Conservation (phyloP, 345 rosid genomes). For the Melastoma malabathricum region DNA sequence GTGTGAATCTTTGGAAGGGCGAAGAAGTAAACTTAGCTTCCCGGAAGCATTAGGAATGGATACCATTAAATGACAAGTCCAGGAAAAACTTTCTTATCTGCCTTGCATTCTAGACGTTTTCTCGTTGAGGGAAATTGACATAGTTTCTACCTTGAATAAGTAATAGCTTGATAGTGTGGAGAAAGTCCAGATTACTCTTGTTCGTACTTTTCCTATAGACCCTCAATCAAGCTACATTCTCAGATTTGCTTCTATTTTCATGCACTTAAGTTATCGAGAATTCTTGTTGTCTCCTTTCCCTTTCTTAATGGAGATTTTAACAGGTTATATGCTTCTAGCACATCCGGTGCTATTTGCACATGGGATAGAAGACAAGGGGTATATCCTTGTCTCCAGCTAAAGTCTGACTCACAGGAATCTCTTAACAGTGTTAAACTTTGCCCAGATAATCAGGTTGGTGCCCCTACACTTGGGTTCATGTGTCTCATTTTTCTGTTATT, state of each 20-base stretch:
- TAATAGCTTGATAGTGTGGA: too few species aligned
- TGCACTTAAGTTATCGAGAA: slow-evolving; percentile 1
- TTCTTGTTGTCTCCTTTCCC: neutral
- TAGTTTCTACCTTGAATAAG: too few species aligned
- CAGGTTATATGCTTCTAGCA: slow-evolving; percentile 73
- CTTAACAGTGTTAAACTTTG: slow-evolving; percentile 53
- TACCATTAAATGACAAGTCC: too few species aligned
- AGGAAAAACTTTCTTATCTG: too few species aligned
- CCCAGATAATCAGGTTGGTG: slow-evolving; percentile 62
- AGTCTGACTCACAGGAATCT: slow-evolving; percentile 23
- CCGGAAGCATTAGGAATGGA: too few species aligned
- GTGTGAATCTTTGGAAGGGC: neutral
- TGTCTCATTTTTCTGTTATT: neutral
- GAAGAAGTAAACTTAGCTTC: too few species aligned
- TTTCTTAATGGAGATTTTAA: neutral
- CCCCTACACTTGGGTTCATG: neutral
- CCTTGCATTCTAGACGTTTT: too few species aligned
- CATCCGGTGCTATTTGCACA: slow-evolving; percentile 44
- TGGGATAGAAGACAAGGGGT: slow-evolving; percentile 73
- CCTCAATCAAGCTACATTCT: too few species aligned
- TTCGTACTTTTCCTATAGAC: too few species aligned
- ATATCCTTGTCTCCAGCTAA: slow-evolving; percentile 60
- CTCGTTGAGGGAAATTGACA: too few species aligned
- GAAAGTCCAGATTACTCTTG: too few species aligned
- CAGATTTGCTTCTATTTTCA: neutral